These are phyloP conservation scores for Calonectria multiphialidica DNA, from an alignment of 2,329 filamentous ascomycete genomes.

Conservation along the genomic window DNA sequence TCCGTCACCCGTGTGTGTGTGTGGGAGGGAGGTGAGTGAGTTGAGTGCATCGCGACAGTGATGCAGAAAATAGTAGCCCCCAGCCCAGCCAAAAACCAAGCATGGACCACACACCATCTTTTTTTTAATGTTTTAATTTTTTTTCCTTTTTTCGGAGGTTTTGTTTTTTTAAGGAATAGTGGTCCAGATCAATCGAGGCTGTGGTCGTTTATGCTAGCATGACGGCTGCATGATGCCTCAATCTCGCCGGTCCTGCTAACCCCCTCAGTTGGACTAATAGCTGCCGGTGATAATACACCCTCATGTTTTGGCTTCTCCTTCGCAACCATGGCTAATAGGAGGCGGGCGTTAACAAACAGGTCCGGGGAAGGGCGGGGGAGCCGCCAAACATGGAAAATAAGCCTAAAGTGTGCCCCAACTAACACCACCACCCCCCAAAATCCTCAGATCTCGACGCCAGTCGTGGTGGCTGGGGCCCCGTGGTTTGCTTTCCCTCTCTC, in stretches of 20 bases:
- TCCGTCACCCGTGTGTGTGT: neutral
- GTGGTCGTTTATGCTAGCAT: neutral
- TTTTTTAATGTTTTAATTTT: neutral
- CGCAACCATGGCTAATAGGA: neutral
- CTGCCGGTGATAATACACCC: neutral
- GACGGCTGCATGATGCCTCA: neutral
- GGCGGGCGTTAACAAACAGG: neutral
- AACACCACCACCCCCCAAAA: too few relatives aligned
- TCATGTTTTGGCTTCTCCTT: neutral
- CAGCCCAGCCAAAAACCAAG: neutral
- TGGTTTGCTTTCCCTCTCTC: neutral
- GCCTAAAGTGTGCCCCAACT: neutral
- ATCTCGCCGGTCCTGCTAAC: neutral
- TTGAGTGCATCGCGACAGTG: neutral
- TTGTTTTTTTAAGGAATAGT: neutral
- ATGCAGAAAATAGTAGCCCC: conserved; percentile 1
- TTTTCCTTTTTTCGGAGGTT: neutral
- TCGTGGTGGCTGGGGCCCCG: neutral
- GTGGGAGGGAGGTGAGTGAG: neutral
- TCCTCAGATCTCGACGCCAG: neutral
- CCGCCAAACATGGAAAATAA: neutral
- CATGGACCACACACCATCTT: conserved; percentile 3
- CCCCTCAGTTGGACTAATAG: neutral
- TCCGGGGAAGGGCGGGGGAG: too few relatives aligned
- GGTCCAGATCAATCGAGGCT: neutral